phyloP scores from a whole-genome alignment of 345 rosid genomes.

The Citrus australasica region DNA sequence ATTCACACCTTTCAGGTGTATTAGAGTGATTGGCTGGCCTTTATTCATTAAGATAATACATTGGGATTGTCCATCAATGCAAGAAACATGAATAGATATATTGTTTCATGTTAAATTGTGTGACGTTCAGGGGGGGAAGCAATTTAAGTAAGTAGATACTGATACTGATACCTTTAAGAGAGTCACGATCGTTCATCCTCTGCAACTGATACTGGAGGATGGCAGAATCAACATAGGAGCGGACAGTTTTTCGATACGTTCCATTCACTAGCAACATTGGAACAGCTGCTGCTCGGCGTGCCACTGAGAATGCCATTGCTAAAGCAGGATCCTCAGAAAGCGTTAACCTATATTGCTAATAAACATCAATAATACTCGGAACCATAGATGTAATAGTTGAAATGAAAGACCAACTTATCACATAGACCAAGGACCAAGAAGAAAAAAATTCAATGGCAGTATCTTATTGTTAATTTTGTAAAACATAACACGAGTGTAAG shows the following conservation, averaged over 20 bases:
- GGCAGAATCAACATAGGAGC: slow-evolving; percentile 91
- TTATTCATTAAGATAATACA: background rate
- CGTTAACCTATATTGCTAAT: slow-evolving; percentile 55
- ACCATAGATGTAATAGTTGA: background rate
- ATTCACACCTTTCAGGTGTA: background rate
- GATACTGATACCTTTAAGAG: slow-evolving; percentile 64
- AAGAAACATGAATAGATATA: background rate
- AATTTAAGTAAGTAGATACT: slow-evolving; percentile 17
- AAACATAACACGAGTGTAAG: background rate
- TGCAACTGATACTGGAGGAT: slow-evolving; percentile 89
- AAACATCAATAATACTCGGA: slow-evolving; percentile 14
- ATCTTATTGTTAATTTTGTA: background rate
- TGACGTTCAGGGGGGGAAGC: background rate
- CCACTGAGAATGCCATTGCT: slow-evolving; percentile 98
- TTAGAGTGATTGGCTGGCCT: background rate
- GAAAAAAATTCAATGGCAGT: background rate
- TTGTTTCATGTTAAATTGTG: background rate
- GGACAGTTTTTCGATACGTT: slow-evolving; percentile 86
- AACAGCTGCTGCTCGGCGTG: slow-evolving; percentile 95
- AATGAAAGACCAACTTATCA: slow-evolving; percentile 1
- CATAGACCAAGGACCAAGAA: background rate
- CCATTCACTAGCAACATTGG: slow-evolving; percentile 96
- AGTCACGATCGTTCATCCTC: slow-evolving; percentile 67
- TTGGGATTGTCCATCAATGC: background rate
- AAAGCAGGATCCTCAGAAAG: slow-evolving; percentile 98